Evolutionary conservation across 352 stramenopile species (phyloP), one percentile per base, ranked within the genome.

Genomic region (Ophiocytium majus): DNA sequence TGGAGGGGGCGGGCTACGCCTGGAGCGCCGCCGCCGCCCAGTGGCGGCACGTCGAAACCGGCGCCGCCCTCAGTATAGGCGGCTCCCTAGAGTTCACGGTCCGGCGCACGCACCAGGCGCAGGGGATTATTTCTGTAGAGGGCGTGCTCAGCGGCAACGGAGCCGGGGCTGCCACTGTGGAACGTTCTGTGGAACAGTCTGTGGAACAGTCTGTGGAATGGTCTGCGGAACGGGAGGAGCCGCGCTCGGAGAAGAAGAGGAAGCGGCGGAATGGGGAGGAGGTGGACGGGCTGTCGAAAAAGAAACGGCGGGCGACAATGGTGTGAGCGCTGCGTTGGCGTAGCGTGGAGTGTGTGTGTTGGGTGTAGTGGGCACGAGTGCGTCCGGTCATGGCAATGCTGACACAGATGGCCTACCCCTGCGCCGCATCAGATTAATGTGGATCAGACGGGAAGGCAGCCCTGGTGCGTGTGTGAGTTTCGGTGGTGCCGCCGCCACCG

Each of bases 71-170:
- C 50, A 9, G 19, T 17, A 28, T 5, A 0, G 75, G 75, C 31
- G 50, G 75, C 36, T 34, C n/a, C 5, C 36, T 81, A 9, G 75
- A 81, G 5, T 81, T 81, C 36, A 81, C 50, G 14, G 75, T 50
- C 1, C 75, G 75, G 36, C 31, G 32, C n/a, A 14, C 81, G 80
- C 84, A 88, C 75, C 79, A 88, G 79, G 84, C 84, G 50, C 50
- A 33, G 28, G 84, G 84, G 14, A 36, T 88, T 31, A 83, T 88
- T 63, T 84, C 76, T 19, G 82, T 88, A 50, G 84, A 88, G 57
- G 84, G 84, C 1, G 75, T 10, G 34, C 31, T 81, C 1, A 57
- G 5, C 14, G 43, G 5, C 43, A 57, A 57, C 14, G 43, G 43
- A 5, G 43, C 5, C 43, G 43, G 43, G 5, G 43, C 5, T 14